Base-by-base conservation (phyloP, 805 yeast genomes). In the Candida gorgasii region DNA sequence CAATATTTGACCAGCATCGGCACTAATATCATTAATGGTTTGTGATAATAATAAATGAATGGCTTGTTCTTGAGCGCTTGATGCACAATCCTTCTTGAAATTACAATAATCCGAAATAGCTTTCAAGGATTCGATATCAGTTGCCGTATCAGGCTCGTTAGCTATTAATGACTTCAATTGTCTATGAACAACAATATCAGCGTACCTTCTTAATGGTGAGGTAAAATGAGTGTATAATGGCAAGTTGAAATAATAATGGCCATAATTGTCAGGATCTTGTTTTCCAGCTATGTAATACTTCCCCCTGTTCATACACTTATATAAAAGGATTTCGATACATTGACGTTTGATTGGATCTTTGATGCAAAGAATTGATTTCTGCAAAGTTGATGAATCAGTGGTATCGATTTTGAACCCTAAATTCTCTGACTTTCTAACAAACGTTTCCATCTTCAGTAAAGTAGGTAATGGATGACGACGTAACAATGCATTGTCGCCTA, bases 21-120 rank as follows among this genome's bases (percentile, higher is more conserved):
- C 79, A 49, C 79, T 70, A 77, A 87, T 78, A 31, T 80, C 86
- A 58, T 84, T 86, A 45, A 90, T 84, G 0, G 89, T 84, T 61
- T 89, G 95, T 44, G 92, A 86, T 36, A 90, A 70, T 42, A 85
- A 70, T 49, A 93, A 72, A 61, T 93, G 99, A 42, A 90, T 80
- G 11, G 96, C 92, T 64, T 93, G 99, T 52, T 88, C 95, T 65
- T 92, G 98, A 1, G 97, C 97, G 47, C 79, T 79, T 49, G 81
- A 82, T 2, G 98, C 93, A 62, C 97, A 90, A 57, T 92, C 98
- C 59, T 89, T 88, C 64, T 90, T 89, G 75, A 92, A 93, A 54
- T 89, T 89, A 65, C 97, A 92, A 61, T 89, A 90, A 55, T 92
- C 97, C 8, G 96, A 84, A 23, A 87, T 78, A 54, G 87, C 84